Conservation (phyloP, 345 rosid species). For the Rhizophora apiculata region DNA sequence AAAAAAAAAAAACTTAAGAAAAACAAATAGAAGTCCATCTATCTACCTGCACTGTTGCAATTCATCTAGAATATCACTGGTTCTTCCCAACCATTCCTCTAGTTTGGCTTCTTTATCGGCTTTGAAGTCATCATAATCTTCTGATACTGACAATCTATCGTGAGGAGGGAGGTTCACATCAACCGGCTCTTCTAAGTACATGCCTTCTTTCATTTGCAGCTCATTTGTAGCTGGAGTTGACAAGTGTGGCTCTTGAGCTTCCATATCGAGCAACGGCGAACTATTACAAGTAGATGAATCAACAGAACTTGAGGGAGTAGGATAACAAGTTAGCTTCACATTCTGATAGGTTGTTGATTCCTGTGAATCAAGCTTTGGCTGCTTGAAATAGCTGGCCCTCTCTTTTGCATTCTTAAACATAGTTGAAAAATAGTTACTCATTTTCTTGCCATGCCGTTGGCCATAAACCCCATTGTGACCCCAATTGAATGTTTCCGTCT, state of each 20-base stretch:
- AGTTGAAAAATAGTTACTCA: slow-evolving; percentile 49
- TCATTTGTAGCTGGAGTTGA: slow-evolving; percentile 43
- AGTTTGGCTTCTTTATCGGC: slow-evolving; percentile 75
- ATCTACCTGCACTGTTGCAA: slow-evolving; percentile 1
- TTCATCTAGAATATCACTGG: slow-evolving; percentile 18
- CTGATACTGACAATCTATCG: slow-evolving; percentile 21
- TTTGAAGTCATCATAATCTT: slow-evolving; percentile 59
- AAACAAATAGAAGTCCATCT: neutral
- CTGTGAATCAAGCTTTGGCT: slow-evolving; percentile 62
- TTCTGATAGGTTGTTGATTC: slow-evolving; percentile 26
- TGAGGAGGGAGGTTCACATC: slow-evolving; percentile 1
- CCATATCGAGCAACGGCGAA: slow-evolving; percentile 39
- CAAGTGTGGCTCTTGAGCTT: slow-evolving; percentile 51
- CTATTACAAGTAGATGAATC: slow-evolving; percentile 38
- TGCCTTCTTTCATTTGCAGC: slow-evolving; percentile 11
- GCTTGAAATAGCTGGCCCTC: slow-evolving; percentile 62
- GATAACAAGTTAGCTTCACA: slow-evolving; percentile 25
- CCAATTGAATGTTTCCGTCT: slow-evolving; percentile 43
- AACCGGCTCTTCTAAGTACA: slow-evolving; percentile 21
- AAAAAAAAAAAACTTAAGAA: neutral
- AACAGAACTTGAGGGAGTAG: slow-evolving; percentile 21
- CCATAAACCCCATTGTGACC: slow-evolving; percentile 34
- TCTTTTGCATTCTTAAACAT: slow-evolving; percentile 71
- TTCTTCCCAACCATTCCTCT: slow-evolving; percentile 71
- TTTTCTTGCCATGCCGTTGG: slow-evolving; percentile 35